A percentile compares a stretch with the other conserved stretches of the same genome.
Evolutionary conservation across 2,329 filamentous ascomycete genomes (phyloP).

Genomic region (Hymenoscyphus fructigenus): DNA sequence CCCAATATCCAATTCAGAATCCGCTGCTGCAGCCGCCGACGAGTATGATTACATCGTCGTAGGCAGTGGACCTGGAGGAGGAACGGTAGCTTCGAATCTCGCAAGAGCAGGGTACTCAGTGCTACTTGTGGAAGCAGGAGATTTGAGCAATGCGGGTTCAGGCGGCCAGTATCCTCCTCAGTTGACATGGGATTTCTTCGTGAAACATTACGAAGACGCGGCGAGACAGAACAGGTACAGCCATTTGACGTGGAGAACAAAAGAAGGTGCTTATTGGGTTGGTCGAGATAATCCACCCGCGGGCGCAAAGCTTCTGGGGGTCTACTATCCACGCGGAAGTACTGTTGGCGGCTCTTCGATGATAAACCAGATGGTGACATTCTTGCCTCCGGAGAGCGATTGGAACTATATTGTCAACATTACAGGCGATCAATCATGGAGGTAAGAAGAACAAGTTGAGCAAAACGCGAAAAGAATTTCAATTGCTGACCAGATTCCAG

Average conservation of each 20-base stretch:
- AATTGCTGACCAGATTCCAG: not conserved
- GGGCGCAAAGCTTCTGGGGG: constrained; percentile 37
- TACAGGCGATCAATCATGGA: constrained; percentile 47
- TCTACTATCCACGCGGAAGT: constrained; percentile 41
- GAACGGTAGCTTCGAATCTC: constrained; percentile 49
- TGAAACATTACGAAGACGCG: constrained; percentile 25
- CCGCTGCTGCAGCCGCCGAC: not conserved
- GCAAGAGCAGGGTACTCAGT: constrained; percentile 51
- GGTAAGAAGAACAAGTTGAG: not conserved
- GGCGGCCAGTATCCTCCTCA: constrained; percentile 45
- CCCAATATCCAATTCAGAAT: not conserved
- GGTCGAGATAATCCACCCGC: constrained; percentile 32
- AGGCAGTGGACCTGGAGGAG: constrained; percentile 53
- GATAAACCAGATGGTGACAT: constrained; percentile 40
- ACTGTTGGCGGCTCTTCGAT: constrained; percentile 41
- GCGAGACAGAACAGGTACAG: constrained; percentile 19
- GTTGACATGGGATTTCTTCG: constrained; percentile 50
- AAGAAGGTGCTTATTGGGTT: constrained; percentile 29
- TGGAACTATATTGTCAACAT: constrained; percentile 42
- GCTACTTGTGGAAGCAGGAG: constrained; percentile 53
- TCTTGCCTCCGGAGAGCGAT: constrained; percentile 43
- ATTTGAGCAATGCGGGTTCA: constrained; percentile 50
- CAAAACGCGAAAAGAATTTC: not conserved
- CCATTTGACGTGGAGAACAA: constrained; percentile 39
- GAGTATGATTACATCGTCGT: constrained; percentile 55